Evolutionary conservation across 352 stramenopile genomes (phyloP).

Genomic region (Pythium chondricola): DNA sequence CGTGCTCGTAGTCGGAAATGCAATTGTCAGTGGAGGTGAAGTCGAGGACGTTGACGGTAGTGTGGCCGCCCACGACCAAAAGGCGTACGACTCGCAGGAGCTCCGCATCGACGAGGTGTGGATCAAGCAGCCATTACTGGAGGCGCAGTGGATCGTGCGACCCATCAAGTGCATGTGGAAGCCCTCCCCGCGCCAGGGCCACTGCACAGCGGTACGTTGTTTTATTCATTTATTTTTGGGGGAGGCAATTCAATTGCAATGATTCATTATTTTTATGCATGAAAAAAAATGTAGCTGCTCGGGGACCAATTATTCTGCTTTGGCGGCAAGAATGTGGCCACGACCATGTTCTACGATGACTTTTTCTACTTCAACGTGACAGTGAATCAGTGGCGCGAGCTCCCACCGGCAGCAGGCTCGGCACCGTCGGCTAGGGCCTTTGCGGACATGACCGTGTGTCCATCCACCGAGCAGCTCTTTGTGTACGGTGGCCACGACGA

Average conservation of each 20-base stretch:
- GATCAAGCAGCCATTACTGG: conserved; percentile 38
- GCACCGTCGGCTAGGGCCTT: conserved; percentile 39
- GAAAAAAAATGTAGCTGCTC: conserved; percentile 37
- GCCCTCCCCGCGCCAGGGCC: conserved; percentile 42
- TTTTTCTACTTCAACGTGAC: conserved; percentile 67
- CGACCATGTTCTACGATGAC: conserved; percentile 53
- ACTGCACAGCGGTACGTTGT: conserved; percentile 48
- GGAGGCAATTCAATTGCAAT: background rate
- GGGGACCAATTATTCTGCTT: conserved; percentile 67
- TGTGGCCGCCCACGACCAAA: conserved; percentile 3
- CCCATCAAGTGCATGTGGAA: conserved; percentile 54
- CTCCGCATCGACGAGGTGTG: conserved; percentile 60
- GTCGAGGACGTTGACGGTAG: conserved; percentile 4
- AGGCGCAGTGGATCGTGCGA: conserved; percentile 42
- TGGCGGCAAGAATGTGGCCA: conserved; percentile 50
- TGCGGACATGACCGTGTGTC: conserved; percentile 36
- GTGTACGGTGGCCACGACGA: conserved; percentile 55
- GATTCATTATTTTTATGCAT: background rate
- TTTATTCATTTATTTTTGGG: background rate
- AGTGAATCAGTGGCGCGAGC: conserved; percentile 54
- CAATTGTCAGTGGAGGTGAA: conserved; percentile 31
- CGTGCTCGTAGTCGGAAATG: conserved; percentile 62
- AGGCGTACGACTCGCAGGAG: conserved; percentile 39
- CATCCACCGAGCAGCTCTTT: conserved; percentile 50
- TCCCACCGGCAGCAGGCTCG: conserved; percentile 23